Evolutionary conservation across 2,329 filamentous ascomycete species (phyloP).

Genomic region (Pseudomassariella vexata): DNA sequence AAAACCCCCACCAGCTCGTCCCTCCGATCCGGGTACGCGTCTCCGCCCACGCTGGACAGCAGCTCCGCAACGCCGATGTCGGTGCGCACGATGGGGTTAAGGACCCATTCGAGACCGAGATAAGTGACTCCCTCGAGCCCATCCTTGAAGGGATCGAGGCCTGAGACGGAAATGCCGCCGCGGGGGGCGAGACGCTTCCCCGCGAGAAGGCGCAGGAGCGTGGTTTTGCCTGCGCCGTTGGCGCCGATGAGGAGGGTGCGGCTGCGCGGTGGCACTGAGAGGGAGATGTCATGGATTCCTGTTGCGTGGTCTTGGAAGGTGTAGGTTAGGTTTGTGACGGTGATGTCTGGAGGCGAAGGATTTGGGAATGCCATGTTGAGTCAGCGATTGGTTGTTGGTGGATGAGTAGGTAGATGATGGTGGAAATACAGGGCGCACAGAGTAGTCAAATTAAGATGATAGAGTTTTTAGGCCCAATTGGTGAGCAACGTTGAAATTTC

Average conservation of each 20-base stretch:
- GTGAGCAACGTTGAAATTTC: too few species aligned
- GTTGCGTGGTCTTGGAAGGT: slow-evolving; percentile 78
- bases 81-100: slow-evolving; percentile 91
- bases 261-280: slow-evolving; percentile 74
- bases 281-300: slow-evolving; percentile 68
- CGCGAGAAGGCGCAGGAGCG: slow-evolving; percentile 85
- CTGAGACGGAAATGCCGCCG: slow-evolving; percentile 68
- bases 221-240: slow-evolving; percentile 97
- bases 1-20: slow-evolving; percentile 85
- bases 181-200: slow-evolving; percentile 88
- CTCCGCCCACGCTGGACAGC: slow-evolving; percentile 77
- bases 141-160: slow-evolving; percentile 86
- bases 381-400: too few species aligned
- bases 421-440: too few species aligned
- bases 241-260: slow-evolving; percentile 91
- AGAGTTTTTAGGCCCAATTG: too few species aligned
- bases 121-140: slow-evolving; percentile 93
- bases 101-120: slow-evolving; percentile 94
- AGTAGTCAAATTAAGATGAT: too few species aligned
- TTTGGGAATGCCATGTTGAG: slow-evolving; percentile 22
- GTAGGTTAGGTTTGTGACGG: slow-evolving; percentile 75
- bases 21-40: slow-evolving; percentile 72
- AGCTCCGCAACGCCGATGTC: slow-evolving; percentile 90
- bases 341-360: slow-evolving; percentile 59
- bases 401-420: too few species aligned